A percentile compares a stretch with the other conserved stretches of the same genome.
Evolutionary conservation across 2,329 filamentous ascomycete species (phyloP).

Genomic region (Pseudogymnoascus verrucosus): DNA sequence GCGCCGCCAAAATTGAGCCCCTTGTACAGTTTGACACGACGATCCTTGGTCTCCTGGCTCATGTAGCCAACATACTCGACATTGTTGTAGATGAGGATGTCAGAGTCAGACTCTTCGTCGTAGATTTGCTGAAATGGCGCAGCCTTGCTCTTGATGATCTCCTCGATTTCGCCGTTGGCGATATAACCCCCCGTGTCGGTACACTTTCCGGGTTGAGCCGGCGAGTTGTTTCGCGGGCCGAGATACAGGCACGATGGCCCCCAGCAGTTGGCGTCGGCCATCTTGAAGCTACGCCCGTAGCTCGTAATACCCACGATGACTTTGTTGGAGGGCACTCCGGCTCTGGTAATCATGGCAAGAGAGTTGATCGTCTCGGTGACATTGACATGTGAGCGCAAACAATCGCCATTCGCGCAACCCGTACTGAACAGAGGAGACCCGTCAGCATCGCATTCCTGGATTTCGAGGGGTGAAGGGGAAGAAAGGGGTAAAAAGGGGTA

Average conservation of each 20-base stretch:
- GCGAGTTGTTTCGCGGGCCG: constrained; percentile 21
- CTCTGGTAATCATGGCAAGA: constrained; percentile 33
- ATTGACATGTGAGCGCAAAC: constrained; percentile 31
- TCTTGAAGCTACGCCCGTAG: constrained; percentile 30
- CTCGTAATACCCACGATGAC: constrained; percentile 28
- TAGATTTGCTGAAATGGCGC: constrained; percentile 19
- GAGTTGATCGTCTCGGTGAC: constrained; percentile 29
- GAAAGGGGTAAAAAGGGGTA: too few relatives aligned
- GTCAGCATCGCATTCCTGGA: too few relatives aligned
- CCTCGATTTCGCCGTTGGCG: constrained; percentile 29
- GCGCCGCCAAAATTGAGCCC: constrained; percentile 24
- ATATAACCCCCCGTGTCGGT: constrained; percentile 30
- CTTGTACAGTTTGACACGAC: constrained; percentile 19
- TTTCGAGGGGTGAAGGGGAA: too few relatives aligned
- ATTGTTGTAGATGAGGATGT: constrained; percentile 21
- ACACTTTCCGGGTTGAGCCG: constrained; percentile 25
- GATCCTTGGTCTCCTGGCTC: constrained; percentile 18
- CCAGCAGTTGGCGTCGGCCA: constrained; percentile 25
- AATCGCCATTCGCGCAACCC: constrained; percentile 28
- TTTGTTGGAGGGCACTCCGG: constrained; percentile 24
- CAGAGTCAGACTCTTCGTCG: constrained; percentile 14
- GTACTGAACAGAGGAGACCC: not conserved
- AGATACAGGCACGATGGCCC: constrained; percentile 21
- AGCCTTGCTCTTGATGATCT: constrained; percentile 23
- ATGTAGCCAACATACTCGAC: constrained; percentile 26